Evolutionary conservation across 495 filamentous ascomycete species (phyloP).

Genomic region (Penicillium pulvis): DNA sequence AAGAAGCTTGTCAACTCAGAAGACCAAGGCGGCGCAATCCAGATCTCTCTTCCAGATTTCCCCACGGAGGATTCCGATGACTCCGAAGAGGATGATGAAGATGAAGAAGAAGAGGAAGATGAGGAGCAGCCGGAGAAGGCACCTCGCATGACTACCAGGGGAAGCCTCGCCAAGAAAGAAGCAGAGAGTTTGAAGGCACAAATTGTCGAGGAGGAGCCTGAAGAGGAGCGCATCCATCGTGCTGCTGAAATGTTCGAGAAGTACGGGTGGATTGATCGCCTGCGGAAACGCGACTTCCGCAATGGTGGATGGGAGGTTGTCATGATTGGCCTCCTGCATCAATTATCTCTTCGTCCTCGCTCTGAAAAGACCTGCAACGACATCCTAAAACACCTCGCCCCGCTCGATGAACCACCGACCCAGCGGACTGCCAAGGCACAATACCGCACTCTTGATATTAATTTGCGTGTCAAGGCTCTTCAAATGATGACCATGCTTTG

Average conservation of each 20-base stretch:
- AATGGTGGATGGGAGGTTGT: slow-evolving; percentile 92
- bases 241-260: slow-evolving; percentile 71
- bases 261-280: slow-evolving; percentile 80
- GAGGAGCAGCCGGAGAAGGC: slow-evolving; percentile 53
- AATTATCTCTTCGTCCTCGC: slow-evolving; percentile 74
- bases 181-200: slow-evolving; percentile 62
- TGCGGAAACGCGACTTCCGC: slow-evolving; percentile 81
- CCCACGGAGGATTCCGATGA: slow-evolving; percentile 68
- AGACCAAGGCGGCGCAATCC: slow-evolving; percentile 72
- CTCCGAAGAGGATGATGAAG: slow-evolving; percentile 45
- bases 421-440: slow-evolving; percentile 68
- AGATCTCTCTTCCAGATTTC: slow-evolving; percentile 76
- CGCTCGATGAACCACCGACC: slow-evolving; percentile 70
- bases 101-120: slow-evolving; percentile 29
- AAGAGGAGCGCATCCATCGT: slow-evolving; percentile 60
- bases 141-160: slow-evolving; percentile 76
- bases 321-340: slow-evolving; percentile 81
- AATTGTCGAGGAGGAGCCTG: slow-evolving; percentile 29
- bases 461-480: slow-evolving; percentile 75
- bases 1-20: slow-evolving; percentile 81
- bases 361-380: slow-evolving; percentile 73
- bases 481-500: slow-evolving; percentile 87
- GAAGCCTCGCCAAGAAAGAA: slow-evolving; percentile 81
- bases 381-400: slow-evolving; percentile 76
- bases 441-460: slow-evolving; percentile 77